These are phyloP conservation scores for Quercus aquifolioides DNA, from an alignment of 306 rosid genomes.

Conservation along the genomic window DNA sequence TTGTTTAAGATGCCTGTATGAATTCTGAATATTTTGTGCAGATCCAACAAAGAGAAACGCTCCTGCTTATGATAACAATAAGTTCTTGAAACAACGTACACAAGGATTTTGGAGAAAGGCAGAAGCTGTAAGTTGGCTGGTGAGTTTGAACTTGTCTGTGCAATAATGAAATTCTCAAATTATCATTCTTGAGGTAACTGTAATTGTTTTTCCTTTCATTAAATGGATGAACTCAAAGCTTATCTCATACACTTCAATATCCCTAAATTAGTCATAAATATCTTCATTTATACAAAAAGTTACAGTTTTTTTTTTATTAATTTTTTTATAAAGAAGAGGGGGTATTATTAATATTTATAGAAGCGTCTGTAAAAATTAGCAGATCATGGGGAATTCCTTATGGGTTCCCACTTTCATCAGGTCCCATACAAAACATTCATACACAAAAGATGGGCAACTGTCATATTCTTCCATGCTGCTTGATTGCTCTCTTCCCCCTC, in stretches of 20 bases:
- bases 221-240: background rate
- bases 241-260: background rate
- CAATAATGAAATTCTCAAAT: background rate
- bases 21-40: background rate
- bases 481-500: no score
- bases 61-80: background rate
- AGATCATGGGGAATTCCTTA: no score
- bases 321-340: no score
- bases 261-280: background rate
- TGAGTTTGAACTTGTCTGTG: conserved; percentile 19
- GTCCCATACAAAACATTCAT: no score
- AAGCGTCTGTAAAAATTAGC: no score
- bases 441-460: no score
- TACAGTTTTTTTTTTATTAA: background rate
- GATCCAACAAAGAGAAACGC: background rate
- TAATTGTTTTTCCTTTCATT: background rate
- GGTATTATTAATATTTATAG: no score
- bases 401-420: no score
- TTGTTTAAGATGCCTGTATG: background rate
- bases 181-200: background rate
- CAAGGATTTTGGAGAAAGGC: conserved; percentile 72
- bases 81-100: conserved; percentile 36
- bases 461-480: no score
- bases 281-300: background rate
- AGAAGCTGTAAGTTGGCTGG: conserved; percentile 70